Evolutionary conservation across 805 yeast genomes (phyloP).

Genomic region (Teunomyces lycoperdinae): DNA sequence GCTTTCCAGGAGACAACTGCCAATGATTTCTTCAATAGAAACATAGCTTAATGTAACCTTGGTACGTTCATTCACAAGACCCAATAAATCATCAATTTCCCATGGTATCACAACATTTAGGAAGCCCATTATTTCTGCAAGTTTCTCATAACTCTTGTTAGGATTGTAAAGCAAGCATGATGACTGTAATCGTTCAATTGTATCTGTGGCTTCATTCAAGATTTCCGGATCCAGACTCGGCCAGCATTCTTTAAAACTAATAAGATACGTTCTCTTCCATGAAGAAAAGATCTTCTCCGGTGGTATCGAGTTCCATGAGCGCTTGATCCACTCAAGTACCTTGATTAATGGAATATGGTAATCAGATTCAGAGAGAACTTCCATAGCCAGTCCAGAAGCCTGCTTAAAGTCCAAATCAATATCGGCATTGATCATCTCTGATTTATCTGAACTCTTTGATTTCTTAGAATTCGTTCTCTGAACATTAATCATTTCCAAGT

Average conservation of each 20-base stretch:
- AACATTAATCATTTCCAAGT: conserved; percentile 42
- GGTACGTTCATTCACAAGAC: conserved; percentile 44
- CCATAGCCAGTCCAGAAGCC: conserved; percentile 13
- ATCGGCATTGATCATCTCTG: neutral
- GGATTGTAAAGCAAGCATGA: conserved; percentile 14
- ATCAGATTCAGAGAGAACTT: conserved; percentile 37
- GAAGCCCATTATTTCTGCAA: conserved; percentile 43
- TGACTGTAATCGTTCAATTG: conserved; percentile 10
- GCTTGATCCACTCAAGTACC: conserved; percentile 56
- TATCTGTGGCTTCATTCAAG: conserved; percentile 10
- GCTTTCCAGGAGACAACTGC: conserved; percentile 53
- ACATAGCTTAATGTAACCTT: conserved; percentile 46
- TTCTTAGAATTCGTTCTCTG: conserved; percentile 20
- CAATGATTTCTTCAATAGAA: conserved; percentile 59
- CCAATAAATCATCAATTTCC: conserved; percentile 55
- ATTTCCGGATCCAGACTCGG: neutral
- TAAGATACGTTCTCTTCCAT: conserved; percentile 35
- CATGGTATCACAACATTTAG: conserved; percentile 54
- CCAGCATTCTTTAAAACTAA: conserved; percentile 30
- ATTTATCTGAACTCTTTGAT: neutral
- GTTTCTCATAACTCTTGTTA: conserved; percentile 37
- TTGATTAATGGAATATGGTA: conserved; percentile 51
- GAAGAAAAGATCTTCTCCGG: conserved; percentile 29
- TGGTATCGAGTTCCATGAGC: conserved; percentile 50
- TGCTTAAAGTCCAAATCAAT: conserved; percentile 1